Percentiles rank a stretch among this genome's conserved stretches.
phyloP scores from a whole-genome alignment of 768 basidiomycete species.

The Rhizopogon rudus region DNA sequence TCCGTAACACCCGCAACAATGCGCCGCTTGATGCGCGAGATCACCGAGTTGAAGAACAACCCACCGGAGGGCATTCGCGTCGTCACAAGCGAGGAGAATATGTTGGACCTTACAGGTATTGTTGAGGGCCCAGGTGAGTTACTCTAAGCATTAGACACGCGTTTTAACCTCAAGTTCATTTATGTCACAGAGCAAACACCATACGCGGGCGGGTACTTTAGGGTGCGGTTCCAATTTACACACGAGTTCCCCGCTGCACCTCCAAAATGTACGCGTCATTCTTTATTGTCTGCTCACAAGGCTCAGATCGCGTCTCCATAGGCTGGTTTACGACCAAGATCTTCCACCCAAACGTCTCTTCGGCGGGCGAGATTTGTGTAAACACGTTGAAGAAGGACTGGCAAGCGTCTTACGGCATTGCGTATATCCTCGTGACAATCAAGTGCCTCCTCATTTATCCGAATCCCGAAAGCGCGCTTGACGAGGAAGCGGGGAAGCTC shows the following conservation, averaged over 20 bases:
- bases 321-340: constrained; percentile 93
- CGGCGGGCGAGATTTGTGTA: constrained; percentile 89
- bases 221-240: constrained; percentile 81
- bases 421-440: constrained; percentile 86
- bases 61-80: constrained; percentile 94
- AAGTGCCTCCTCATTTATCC: constrained; percentile 96
- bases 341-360: constrained; percentile 95
- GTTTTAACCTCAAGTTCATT: constrained; percentile 7
- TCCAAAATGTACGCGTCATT: constrained; percentile 72
- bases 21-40: constrained; percentile 86
- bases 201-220: constrained; percentile 68
- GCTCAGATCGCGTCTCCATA: constrained; percentile 23
- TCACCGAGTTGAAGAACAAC: constrained; percentile 70
- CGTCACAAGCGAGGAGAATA: constrained; percentile 80
- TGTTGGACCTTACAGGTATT: constrained; percentile 82
- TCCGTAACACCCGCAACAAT: constrained; percentile 51
- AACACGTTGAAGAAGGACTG: constrained; percentile 98
- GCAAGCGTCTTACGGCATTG: constrained; percentile 88
- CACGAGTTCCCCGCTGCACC: constrained; percentile 92
- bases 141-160: background rate
- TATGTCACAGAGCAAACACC: constrained; percentile 52
- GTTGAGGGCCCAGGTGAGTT: constrained; percentile 85
- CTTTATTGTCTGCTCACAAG: background rate
- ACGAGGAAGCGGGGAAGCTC: constrained; percentile 94
- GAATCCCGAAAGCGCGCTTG: constrained; percentile 92